Evolutionary conservation across 2,329 filamentous ascomycete species (phyloP).

Genomic region (Colletotrichum navitas): DNA sequence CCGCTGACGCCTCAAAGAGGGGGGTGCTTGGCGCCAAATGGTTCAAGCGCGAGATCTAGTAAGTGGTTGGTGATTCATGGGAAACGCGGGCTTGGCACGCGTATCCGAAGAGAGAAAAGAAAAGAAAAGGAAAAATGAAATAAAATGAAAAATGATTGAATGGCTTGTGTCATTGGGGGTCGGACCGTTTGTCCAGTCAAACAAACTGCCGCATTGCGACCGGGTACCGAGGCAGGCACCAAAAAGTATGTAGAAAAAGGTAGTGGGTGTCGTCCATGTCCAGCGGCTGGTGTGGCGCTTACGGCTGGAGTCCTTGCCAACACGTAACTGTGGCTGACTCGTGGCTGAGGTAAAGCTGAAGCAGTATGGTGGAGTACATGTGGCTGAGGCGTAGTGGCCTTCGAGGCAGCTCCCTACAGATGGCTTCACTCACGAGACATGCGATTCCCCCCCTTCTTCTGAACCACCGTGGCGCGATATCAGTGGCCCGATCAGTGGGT

Average conservation of each 20-base stretch:
- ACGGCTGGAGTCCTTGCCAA: neutral
- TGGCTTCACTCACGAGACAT: slow-evolving; percentile 8
- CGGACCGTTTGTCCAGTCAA: slow-evolving; percentile 9
- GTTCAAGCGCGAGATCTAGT: slow-evolving; percentile 10
- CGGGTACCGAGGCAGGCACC: neutral
- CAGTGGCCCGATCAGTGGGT: slow-evolving; percentile 22
- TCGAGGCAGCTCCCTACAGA: neutral
- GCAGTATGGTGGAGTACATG: neutral
- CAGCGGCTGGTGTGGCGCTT: neutral
- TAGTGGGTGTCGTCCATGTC: neutral
- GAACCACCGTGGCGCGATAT: slow-evolving; percentile 38
- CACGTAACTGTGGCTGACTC: slow-evolving; percentile 17
- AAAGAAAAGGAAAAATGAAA: neutral
- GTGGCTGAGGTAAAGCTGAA: neutral
- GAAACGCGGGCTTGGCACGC: slow-evolving; percentile 4
- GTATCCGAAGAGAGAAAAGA: neutral
- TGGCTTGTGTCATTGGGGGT: slow-evolving; percentile 4
- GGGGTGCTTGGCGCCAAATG: neutral
- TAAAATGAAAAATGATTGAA: slow-evolving; percentile 4
- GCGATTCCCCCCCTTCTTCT: neutral
- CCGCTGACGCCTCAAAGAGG: slow-evolving; percentile 5
- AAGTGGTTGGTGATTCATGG: slow-evolving; percentile 33
- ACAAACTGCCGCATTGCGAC: slow-evolving; percentile 15
- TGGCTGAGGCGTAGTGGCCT: slow-evolving; percentile 15
- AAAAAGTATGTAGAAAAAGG: neutral